Conservation (phyloP, 768 basidiomycete genomes). For the Leucocoprinus leucothites region DNA sequence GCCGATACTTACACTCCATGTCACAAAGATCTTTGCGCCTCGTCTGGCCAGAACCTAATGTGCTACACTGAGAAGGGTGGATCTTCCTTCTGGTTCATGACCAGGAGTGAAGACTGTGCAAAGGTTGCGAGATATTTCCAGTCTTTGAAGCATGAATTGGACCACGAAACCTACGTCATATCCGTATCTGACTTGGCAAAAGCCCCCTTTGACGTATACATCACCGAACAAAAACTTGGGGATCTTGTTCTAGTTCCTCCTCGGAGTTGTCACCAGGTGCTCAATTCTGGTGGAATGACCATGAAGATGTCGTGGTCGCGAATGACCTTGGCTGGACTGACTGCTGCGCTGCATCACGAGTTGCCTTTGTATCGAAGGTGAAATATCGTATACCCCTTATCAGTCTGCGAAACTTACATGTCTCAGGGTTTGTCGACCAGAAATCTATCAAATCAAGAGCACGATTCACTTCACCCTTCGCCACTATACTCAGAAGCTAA, state of each 20-base stretch:
- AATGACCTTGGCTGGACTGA: slow-evolving; percentile 67
- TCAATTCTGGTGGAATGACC: slow-evolving; percentile 78
- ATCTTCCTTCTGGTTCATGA: slow-evolving; percentile 88
- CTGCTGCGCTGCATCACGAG: slow-evolving; percentile 63
- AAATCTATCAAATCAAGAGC: slow-evolving; percentile 73
- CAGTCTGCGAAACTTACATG: not conserved
- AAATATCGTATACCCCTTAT: slow-evolving; percentile 12
- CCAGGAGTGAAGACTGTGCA: slow-evolving; percentile 53
- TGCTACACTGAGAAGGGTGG: slow-evolving; percentile 71
- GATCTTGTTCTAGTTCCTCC: slow-evolving; percentile 82
- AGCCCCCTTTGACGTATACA: slow-evolving; percentile 68
- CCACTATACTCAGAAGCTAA: slow-evolving; percentile 26
- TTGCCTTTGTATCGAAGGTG: slow-evolving; percentile 80
- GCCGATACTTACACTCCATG: slow-evolving; percentile 83
- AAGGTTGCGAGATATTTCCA: slow-evolving; percentile 59
- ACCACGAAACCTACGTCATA: slow-evolving; percentile 69
- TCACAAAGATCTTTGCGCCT: slow-evolving; percentile 83
- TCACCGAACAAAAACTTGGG: slow-evolving; percentile 70
- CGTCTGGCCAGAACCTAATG: slow-evolving; percentile 87
- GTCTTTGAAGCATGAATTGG: slow-evolving; percentile 53
- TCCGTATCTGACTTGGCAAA: slow-evolving; percentile 58
- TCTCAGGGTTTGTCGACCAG: slow-evolving; percentile 71
- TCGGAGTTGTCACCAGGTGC: slow-evolving; percentile 79
- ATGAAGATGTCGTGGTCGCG: slow-evolving; percentile 86
- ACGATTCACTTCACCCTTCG: slow-evolving; percentile 56